Conservation (phyloP, 768 basidiomycete genomes). For the Phylloporus arenicola region DNA sequence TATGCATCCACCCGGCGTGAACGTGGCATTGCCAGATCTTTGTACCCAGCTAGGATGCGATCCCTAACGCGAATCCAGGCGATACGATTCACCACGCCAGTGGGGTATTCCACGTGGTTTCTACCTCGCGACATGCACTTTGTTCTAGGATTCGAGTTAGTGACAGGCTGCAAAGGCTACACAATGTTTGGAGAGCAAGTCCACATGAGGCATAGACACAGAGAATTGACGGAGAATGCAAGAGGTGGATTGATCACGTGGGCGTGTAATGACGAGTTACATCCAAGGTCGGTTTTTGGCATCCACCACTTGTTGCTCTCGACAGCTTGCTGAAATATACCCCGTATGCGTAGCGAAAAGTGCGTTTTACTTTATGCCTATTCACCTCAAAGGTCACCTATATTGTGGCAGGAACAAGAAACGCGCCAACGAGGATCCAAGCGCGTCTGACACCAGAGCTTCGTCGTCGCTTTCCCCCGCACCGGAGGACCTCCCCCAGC, state of each 20-base stretch:
- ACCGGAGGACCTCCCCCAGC: slow-evolving; percentile 25
- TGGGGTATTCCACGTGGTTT: too few relatives aligned
- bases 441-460: slow-evolving; percentile 10
- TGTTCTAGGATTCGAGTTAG: too few relatives aligned
- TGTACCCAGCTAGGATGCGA: too few relatives aligned
- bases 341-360: slow-evolving; percentile 21
- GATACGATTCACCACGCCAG: too few relatives aligned
- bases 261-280: neutral
- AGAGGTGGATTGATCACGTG: slow-evolving; percentile 8
- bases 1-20: too few relatives aligned
- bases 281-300: slow-evolving; percentile 9
- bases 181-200: too few relatives aligned
- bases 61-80: too few relatives aligned
- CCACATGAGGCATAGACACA: too few relatives aligned
- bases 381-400: neutral
- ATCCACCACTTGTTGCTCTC: slow-evolving; percentile 16
- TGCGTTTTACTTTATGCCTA: slow-evolving; percentile 15
- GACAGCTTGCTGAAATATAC: neutral
- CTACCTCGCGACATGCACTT: too few relatives aligned
- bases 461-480: slow-evolving; percentile 33
- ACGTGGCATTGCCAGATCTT: too few relatives aligned
- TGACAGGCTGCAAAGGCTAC: too few relatives aligned
- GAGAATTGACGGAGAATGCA: too few relatives aligned
- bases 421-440: slow-evolving; percentile 32
- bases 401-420: slow-evolving; percentile 44